Conservation (phyloP, 1,284 basidiomycete genomes). For the Calocybe gambosa region DNA sequence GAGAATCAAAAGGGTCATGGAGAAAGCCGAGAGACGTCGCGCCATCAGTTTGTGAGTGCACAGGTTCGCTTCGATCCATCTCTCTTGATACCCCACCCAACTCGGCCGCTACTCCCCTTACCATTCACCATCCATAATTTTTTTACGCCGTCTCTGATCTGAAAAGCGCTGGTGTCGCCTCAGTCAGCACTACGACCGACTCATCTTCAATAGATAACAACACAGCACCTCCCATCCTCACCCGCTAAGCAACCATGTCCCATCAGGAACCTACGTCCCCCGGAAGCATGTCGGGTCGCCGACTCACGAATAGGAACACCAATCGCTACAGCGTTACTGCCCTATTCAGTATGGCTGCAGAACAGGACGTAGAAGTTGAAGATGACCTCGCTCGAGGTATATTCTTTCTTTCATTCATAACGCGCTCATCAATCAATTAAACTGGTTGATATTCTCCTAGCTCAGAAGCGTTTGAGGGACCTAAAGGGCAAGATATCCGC, state of each 20-base stretch:
- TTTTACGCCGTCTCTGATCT: slow-evolving; percentile 27
- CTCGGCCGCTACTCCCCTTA: slow-evolving; percentile 13
- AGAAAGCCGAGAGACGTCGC: slow-evolving; percentile 17
- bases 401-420: slow-evolving; percentile 22
- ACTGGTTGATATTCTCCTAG: slow-evolving; percentile 36
- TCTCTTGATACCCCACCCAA: slow-evolving; percentile 22
- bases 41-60: slow-evolving; percentile 13
- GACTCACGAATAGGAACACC: slow-evolving; percentile 85
- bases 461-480: slow-evolving; percentile 93
- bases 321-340: slow-evolving; percentile 96
- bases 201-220: slow-evolving; percentile 11
- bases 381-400: slow-evolving; percentile 92
- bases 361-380: slow-evolving; percentile 98
- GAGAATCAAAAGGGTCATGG: slow-evolving; percentile 5
- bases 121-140: slow-evolving; percentile 18
- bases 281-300: slow-evolving; percentile 57
- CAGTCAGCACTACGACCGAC: slow-evolving; percentile 13
- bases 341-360: slow-evolving; percentile 95
- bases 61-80: slow-evolving; percentile 12
- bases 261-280: slow-evolving; percentile 62
- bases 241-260: slow-evolving; percentile 43
- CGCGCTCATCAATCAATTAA: background rate
- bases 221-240: slow-evolving; percentile 12
- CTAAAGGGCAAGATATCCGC: slow-evolving; percentile 97
- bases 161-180: slow-evolving; percentile 34